Conservation (phyloP, 2,329 filamentous ascomycete genomes). For the Orbilia javanica region DNA sequence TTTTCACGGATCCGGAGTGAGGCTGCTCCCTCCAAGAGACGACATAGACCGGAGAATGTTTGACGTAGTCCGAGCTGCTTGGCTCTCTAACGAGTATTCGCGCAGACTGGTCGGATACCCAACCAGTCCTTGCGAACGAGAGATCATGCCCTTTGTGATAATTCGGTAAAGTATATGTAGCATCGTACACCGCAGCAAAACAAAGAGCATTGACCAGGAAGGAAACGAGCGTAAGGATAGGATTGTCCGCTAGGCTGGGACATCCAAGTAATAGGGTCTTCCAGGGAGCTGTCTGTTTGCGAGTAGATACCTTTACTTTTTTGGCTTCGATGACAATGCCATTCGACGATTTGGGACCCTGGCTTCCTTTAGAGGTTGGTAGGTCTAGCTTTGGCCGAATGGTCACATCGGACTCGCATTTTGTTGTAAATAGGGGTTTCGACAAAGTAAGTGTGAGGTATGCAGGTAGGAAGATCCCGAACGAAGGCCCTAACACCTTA, state of each 20-base stretch:
- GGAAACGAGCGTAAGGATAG: slow-evolving; percentile 74
- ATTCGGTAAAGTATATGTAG: slow-evolving; percentile 79
- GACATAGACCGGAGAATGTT: slow-evolving; percentile 80
- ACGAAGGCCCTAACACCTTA: slow-evolving; percentile 71
- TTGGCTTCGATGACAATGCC: slow-evolving; percentile 63
- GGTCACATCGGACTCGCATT: slow-evolving; percentile 72
- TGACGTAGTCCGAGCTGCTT: slow-evolving; percentile 68
- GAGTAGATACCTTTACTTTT: slow-evolving; percentile 66
- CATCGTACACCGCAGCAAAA: slow-evolving; percentile 78
- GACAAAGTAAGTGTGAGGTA: slow-evolving; percentile 73
- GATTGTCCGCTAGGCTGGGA: slow-evolving; percentile 77
- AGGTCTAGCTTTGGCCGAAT: slow-evolving; percentile 62
- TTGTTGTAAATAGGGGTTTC: slow-evolving; percentile 71
- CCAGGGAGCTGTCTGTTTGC: slow-evolving; percentile 68
- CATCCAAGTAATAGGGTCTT: slow-evolving; percentile 80
- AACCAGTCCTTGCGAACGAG: slow-evolving; percentile 87
- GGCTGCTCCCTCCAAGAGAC: slow-evolving; percentile 73
- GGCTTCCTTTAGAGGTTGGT: slow-evolving; percentile 14
- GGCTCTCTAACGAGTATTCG: slow-evolving; percentile 88
- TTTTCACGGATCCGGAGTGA: background rate
- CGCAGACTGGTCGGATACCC: slow-evolving; percentile 83
- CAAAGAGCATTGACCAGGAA: slow-evolving; percentile 79
- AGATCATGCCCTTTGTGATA: slow-evolving; percentile 79
- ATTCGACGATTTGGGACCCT: slow-evolving; percentile 23
- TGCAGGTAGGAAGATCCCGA: slow-evolving; percentile 75